Evolutionary conservation across 2,329 filamentous ascomycete genomes (phyloP).

Genomic region (Spiromastix sp.): DNA sequence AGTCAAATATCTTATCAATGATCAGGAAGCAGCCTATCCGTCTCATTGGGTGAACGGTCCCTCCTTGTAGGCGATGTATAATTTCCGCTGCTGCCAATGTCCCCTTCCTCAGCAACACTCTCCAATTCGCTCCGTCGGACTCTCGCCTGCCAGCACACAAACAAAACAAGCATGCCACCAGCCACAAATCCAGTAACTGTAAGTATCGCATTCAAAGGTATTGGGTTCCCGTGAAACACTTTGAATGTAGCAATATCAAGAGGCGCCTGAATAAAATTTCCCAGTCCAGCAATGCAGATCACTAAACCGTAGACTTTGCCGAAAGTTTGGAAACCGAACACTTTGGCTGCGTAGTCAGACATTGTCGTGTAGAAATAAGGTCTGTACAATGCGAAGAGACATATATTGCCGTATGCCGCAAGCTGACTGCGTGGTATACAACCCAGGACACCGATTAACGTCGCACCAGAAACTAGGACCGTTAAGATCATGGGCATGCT

Average conservation of each 20-base stretch:
- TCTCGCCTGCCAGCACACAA: conserved; percentile 43
- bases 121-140: conserved; percentile 3
- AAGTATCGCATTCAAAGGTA: conserved; percentile 66
- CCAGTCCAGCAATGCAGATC: conserved; percentile 71
- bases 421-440: conserved; percentile 55
- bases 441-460: conserved; percentile 65
- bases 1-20: no score
- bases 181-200: conserved; percentile 52
- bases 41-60: conserved; percentile 1
- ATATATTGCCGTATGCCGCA: conserved; percentile 65
- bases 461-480: conserved; percentile 60
- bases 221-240: conserved; percentile 59
- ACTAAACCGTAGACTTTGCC: conserved; percentile 85
- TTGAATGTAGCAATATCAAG: conserved; percentile 69
- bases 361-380: conserved; percentile 89
- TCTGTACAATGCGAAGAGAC: conserved; percentile 75
- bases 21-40: conserved; percentile 3
- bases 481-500: conserved; percentile 61
- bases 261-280: conserved; percentile 73
- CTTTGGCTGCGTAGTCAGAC: conserved; percentile 81
- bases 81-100: conserved; percentile 2
- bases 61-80: not conserved
- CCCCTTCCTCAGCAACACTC: conserved; percentile 1
- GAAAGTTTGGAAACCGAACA: conserved; percentile 86
- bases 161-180: conserved; percentile 56